Conservation (phyloP, 331 rosid species). For the Rhamnella rubrinervis region DNA sequence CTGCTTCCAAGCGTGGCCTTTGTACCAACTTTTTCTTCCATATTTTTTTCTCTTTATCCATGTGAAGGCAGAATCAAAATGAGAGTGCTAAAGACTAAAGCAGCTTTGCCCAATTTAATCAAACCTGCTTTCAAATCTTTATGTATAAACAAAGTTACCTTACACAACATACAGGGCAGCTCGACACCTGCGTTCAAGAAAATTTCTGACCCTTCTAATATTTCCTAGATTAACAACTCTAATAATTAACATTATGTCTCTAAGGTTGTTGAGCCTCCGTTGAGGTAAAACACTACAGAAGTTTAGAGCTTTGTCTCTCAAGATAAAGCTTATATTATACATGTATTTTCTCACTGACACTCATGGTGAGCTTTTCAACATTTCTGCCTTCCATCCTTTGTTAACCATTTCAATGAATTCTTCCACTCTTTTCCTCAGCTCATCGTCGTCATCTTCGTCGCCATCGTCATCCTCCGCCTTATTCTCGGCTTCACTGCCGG, state of each 20-base stretch:
- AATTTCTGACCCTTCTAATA: neutral
- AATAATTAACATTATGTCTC: neutral
- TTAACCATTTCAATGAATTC: constrained; percentile 82
- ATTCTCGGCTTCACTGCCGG: neutral
- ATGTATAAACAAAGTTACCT: no score
- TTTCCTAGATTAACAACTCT: neutral
- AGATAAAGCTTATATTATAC: neutral
- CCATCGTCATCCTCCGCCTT: neutral
- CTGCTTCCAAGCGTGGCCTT: constrained; percentile 12
- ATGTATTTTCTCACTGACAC: constrained; percentile 1
- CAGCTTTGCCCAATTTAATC: no score
- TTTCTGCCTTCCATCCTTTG: constrained; percentile 70
- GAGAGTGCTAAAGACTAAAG: neutral
- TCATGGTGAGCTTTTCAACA: constrained; percentile 12
- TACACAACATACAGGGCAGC: neutral
- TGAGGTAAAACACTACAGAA: constrained; percentile 16
- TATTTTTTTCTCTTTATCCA: constrained; percentile 14
- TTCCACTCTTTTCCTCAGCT: constrained; percentile 68
- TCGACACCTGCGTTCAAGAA: neutral
- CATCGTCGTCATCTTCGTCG: constrained; percentile 36
- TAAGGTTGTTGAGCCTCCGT: neutral
- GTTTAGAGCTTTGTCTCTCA: neutral
- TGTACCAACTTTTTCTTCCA: constrained; percentile 11
- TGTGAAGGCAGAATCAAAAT: constrained; percentile 16
- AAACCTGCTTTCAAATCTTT: no score